Conservation (phyloP, 2,329 filamentous ascomycete species). For the Pseudopithomyces maydicus region DNA sequence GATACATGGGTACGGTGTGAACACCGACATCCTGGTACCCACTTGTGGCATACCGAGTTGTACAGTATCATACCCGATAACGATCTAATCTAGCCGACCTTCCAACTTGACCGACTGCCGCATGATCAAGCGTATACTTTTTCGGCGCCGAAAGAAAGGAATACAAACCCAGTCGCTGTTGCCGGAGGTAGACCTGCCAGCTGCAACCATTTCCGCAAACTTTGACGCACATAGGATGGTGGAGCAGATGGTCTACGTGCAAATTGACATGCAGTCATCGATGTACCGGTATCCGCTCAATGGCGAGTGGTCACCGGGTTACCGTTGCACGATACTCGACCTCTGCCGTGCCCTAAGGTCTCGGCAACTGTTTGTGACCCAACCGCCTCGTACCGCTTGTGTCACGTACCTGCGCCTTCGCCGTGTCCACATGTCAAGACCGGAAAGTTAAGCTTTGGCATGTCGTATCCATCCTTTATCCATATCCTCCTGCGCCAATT, state of each 20-base stretch:
- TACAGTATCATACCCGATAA: background rate
- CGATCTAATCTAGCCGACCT: background rate
- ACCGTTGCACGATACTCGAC: background rate
- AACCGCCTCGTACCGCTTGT: background rate
- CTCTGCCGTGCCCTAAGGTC: background rate
- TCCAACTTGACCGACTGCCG: background rate
- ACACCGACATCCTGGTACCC: background rate
- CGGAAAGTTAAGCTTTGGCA: background rate
- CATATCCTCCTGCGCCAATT: background rate
- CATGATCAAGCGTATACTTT: background rate
- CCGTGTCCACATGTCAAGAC: background rate
- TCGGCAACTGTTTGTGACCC: background rate
- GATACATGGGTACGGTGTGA: background rate
- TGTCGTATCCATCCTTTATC: background rate
- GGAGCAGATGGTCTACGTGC: no score
- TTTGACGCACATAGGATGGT: no score
- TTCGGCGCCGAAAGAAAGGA: background rate
- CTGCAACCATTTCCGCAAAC: no score
- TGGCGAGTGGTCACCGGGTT: background rate
- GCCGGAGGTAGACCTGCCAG: no score
- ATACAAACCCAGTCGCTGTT: background rate
- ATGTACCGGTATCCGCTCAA: background rate
- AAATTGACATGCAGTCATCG: background rate
- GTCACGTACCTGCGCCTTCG: constrained; percentile 6
- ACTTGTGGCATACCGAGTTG: background rate